Percentiles rank a stretch among this genome's conserved stretches.
phyloP scores from a whole-genome alignment of 768 basidiomycete species.

The Austroboletus festivus region DNA sequence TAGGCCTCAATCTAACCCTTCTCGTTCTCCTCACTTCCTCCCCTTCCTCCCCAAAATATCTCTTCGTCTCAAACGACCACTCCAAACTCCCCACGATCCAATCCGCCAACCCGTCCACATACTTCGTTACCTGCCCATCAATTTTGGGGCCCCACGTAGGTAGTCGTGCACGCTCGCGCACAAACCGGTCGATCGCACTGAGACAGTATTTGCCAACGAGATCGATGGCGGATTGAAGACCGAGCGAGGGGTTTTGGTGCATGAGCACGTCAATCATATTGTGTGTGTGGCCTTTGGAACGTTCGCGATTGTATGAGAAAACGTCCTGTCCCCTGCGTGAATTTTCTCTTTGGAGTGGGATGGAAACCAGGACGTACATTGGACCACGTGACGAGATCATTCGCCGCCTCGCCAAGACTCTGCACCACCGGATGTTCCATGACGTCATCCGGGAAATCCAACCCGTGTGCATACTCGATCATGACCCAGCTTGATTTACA shows the following conservation, averaged over 20 bases:
- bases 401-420: constrained; percentile 44
- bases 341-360: background rate
- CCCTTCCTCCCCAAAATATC: constrained; percentile 68
- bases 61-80: constrained; percentile 68
- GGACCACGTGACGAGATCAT: constrained; percentile 51
- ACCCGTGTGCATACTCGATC: constrained; percentile 51
- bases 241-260: constrained; percentile 52
- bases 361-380: constrained; percentile 30
- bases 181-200: constrained; percentile 52
- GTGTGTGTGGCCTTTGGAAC: constrained; percentile 63
- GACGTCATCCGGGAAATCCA: constrained; percentile 54
- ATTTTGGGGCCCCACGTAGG: constrained; percentile 64
- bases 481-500: constrained; percentile 49
- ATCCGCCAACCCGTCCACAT: constrained; percentile 61
- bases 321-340: no score
- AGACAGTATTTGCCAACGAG: constrained; percentile 61
- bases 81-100: constrained; percentile 73
- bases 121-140: constrained; percentile 54
- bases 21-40: no score
- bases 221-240: constrained; percentile 61
- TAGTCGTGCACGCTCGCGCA: constrained; percentile 42
- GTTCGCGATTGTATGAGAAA: constrained; percentile 74
- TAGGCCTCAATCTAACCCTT: no score
- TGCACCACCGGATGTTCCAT: constrained; percentile 48
- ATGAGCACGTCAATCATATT: constrained; percentile 75